A percentile compares a stretch with the other conserved stretches of the same genome.
These are phyloP conservation scores for Fusarium euwallaceae DNA, from an alignment of 2,329 filamentous ascomycete genomes.

Conservation along the genomic window DNA sequence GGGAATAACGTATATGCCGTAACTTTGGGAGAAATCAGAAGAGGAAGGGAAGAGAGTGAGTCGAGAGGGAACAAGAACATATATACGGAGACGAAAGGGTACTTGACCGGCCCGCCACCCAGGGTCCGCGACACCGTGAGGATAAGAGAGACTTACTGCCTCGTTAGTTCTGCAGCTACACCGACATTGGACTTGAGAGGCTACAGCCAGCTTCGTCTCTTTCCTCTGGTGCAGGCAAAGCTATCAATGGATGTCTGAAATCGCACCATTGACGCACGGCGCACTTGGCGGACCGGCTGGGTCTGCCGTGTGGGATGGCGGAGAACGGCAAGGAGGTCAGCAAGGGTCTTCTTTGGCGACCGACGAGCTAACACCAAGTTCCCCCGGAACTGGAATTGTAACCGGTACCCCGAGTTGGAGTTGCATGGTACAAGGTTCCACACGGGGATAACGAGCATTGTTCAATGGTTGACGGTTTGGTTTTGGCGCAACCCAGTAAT, in stretches of 20 bases:
- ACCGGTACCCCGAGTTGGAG: not conserved
- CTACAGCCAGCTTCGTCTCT: slow-evolving; percentile 17
- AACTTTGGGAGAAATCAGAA: not conserved
- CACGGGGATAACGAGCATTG: slow-evolving; percentile 10
- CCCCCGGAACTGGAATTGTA: slow-evolving; percentile 34
- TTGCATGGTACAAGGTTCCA: slow-evolving; percentile 14
- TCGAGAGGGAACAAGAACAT: slow-evolving; percentile 25
- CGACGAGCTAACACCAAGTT: not conserved
- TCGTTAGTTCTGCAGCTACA: slow-evolving; percentile 20
- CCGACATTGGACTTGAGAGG: slow-evolving; percentile 28
- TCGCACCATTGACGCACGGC: slow-evolving; percentile 34
- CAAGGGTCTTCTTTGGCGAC: slow-evolving; percentile 32
- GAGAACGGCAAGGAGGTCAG: slow-evolving; percentile 14
- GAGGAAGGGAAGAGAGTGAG: slow-evolving; percentile 7
- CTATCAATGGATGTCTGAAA: slow-evolving; percentile 30
- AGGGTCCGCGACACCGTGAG: slow-evolving; percentile 13
- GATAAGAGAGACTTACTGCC: not conserved
- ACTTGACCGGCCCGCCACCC: slow-evolving; percentile 19
- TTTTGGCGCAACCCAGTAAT: slow-evolving; percentile 29
- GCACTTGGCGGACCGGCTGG: slow-evolving; percentile 22
- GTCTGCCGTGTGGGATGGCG: slow-evolving; percentile 32
- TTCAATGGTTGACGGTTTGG: not conserved
- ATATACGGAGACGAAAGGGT: slow-evolving; percentile 27
- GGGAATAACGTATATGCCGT: not conserved
- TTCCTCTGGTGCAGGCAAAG: slow-evolving; percentile 12